Base-by-base conservation (phyloP, 1,139 yeast species). In the Sugiyamaella xylanicola region DNA sequence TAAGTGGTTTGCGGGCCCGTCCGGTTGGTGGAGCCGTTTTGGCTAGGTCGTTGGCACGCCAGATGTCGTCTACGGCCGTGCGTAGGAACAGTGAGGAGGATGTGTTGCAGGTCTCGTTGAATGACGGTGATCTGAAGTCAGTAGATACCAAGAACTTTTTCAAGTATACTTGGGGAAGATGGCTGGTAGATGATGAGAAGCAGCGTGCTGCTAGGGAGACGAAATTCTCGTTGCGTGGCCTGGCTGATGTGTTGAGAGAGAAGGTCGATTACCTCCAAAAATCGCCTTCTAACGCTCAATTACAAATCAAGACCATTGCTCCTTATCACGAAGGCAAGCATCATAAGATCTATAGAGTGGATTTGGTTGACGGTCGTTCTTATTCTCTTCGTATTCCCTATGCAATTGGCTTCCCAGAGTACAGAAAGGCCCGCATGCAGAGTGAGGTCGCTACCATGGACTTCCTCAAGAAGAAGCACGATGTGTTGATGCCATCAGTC, bases 381-480 rank as follows among this genome's bases (percentile, higher is more conserved):
- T 84, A 87, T 61, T 82, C 89, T 20, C 78, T 93, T 69, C 82
- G 98, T 71, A 81, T 93, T 55, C 98, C 99, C 13, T 93, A 93
- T 70, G 82, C 86, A 48, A 60, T 74, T 32, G 77, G 82, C 45
- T 80, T 87, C 20, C 83, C 82, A 56, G 81, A 78, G 60, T 83
- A 87, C 55, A 81, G 87, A 55, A 75, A 82, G 47, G 77, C 83
- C 60, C 85, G 89, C 62, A 77, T 93, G 66, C 85, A 86, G 70
- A 84, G 93, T 70, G 99, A 93, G 72, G 97, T 86, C 48, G 99
- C 99, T 20, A 92, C 98, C 1, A 77, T 87, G 76, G 97, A 92
- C 71, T 92, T 88, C 70, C 78, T 86, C 55, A 72, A 77, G 51
- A 84, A 84, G 63, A 64, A 65, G 51, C 67, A 75, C 61, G 74